A percentile compares a stretch with the other conserved stretches of the same genome.
Conservation (phyloP, 257 asterid species). For the Cynanchum wilfordii region DNA sequence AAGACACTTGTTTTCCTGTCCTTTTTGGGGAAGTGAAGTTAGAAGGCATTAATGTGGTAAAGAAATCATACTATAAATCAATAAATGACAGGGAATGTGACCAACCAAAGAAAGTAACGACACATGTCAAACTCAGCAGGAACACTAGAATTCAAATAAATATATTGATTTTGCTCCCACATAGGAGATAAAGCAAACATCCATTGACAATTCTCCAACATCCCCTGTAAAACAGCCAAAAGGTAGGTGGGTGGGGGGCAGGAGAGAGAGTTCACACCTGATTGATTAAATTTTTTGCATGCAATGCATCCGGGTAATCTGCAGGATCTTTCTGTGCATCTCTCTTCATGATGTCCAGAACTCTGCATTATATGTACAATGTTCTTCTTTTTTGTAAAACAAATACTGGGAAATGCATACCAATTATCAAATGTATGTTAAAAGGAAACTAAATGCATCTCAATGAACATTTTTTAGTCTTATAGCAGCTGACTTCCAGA, state of each 20-base stretch:
- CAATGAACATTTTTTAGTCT: background rate
- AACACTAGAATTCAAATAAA: background rate
- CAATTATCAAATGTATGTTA: background rate
- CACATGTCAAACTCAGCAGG: background rate
- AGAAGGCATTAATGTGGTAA: background rate
- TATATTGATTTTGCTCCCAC: background rate
- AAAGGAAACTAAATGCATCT: slow-evolving; percentile 2
- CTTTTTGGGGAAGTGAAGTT: background rate
- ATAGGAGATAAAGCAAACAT: slow-evolving; percentile 2
- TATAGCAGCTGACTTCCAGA: background rate
- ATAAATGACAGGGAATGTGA: background rate
- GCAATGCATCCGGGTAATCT: slow-evolving; percentile 65
- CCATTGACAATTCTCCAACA: background rate
- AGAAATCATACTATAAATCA: background rate
- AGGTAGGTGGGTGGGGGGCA: background rate
- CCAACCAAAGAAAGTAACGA: background rate
- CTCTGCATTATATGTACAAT: slow-evolving; percentile 48
- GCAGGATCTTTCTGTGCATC: slow-evolving; percentile 89
- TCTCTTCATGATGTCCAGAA: slow-evolving; percentile 76
- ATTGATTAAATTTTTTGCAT: slow-evolving; percentile 59
- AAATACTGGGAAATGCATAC: background rate
- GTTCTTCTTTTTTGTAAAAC: background rate
- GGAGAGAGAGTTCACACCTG: slow-evolving; percentile 47
- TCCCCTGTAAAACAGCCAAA: background rate
- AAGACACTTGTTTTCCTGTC: background rate